Percentiles rank a stretch among this genome's conserved stretches.
Evolutionary conservation across 768 basidiomycete species (phyloP).

Genomic region (Termitomyces sp.): DNA sequence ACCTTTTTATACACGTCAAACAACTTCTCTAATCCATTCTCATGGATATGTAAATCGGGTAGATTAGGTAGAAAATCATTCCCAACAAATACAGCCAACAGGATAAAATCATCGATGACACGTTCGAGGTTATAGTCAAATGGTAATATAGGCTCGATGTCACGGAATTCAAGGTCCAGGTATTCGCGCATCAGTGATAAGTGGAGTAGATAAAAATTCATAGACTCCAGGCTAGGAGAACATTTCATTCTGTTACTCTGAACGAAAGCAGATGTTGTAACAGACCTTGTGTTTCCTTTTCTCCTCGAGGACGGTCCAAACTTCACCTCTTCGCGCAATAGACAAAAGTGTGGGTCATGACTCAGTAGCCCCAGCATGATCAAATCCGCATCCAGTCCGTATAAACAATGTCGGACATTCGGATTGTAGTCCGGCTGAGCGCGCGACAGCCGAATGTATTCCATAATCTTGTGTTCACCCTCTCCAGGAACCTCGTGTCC

Average conservation of each 20-base stretch:
- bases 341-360: constrained; percentile 98
- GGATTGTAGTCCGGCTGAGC: constrained; percentile 96
- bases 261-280: background rate
- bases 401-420: constrained; percentile 95
- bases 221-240: constrained; percentile 51
- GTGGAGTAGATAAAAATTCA: constrained; percentile 93
- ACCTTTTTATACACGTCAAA: constrained; percentile 96
- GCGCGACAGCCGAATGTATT: constrained; percentile 91
- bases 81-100: constrained; percentile 94
- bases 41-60: constrained; percentile 95
- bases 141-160: constrained; percentile 56
- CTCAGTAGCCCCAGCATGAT: constrained; percentile 97
- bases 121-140: constrained; percentile 90
- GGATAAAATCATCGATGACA: constrained; percentile 96
- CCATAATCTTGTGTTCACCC: constrained; percentile 99
- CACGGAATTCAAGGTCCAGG: constrained; percentile 89
- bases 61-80: constrained; percentile 97
- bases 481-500: constrained; percentile 99
- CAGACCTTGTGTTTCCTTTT: constrained; percentile 54
- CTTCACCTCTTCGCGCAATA: constrained; percentile 96
- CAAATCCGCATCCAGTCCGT: constrained; percentile 96
- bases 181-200: constrained; percentile 95
- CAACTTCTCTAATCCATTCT: constrained; percentile 88
- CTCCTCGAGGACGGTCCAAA: constrained; percentile 80
- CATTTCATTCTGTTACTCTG: background rate